These are phyloP conservation scores for Elsinoe australis DNA, from an alignment of 2,329 filamentous ascomycete genomes.

Conservation along the genomic window DNA sequence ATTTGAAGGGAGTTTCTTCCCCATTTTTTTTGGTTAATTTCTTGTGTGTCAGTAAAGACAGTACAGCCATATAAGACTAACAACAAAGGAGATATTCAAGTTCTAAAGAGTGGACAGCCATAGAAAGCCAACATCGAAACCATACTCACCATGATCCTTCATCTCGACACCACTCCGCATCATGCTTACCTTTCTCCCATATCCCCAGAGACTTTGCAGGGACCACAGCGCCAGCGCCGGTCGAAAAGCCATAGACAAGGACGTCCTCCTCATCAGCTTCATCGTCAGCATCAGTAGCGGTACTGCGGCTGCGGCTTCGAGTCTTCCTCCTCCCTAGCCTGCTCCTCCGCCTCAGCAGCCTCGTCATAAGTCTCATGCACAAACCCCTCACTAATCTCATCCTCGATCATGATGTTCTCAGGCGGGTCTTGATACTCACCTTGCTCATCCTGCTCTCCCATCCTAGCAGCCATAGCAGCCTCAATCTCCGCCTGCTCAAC, in stretches of 20 bases:
- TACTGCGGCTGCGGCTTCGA: too few relatives aligned
- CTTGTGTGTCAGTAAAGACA: background rate
- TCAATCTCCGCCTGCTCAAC: background rate
- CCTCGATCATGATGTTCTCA: conserved; percentile 9
- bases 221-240: too few relatives aligned
- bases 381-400: background rate
- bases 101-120: background rate
- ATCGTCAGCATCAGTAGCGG: too few relatives aligned
- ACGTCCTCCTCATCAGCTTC: too few relatives aligned
- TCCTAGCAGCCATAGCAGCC: background rate
- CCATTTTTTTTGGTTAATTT: too few relatives aligned
- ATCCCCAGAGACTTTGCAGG: too few relatives aligned
- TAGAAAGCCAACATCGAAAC: background rate
- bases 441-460: background rate
- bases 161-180: background rate
- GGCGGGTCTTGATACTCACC: conserved; percentile 2
- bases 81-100: too few relatives aligned
- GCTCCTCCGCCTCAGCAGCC: too few relatives aligned
- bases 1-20: too few relatives aligned
- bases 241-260: too few relatives aligned
- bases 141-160: background rate
- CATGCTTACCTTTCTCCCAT: too few relatives aligned
- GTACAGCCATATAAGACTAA: background rate
- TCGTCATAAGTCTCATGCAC: background rate
- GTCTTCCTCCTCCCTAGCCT: too few relatives aligned